Evolutionary conservation across 495 filamentous ascomycete species (phyloP), one percentile per base, ranked within the genome.

Genomic region (Letharia lupina): DNA sequence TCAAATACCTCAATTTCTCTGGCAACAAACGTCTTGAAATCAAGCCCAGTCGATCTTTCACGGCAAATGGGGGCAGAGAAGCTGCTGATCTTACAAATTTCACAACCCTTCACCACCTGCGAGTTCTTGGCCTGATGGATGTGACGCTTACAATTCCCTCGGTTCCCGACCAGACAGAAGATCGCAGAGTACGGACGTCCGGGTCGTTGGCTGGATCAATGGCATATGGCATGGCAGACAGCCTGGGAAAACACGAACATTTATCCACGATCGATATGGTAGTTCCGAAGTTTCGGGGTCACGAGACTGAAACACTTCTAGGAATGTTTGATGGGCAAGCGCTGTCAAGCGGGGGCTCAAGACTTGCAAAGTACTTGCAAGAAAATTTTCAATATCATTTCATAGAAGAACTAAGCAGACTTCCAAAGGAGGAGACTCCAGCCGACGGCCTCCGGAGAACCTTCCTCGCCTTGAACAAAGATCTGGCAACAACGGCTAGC

Each of bases 1-100:
- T 99, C 65, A 90, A 91, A 67, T 98, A 95, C 71, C 87, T 99
- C 66, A 99, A 97, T 71, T 84, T 99, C 67, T 97, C 93, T 10
- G 94, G 95, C 35, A 99, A 99, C 79, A 95, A 96, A 75, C 87
- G 93, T 41, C 76, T 99, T 50, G 95, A 99, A 76, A 99, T 99
- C 76, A 98, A 98, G 74, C 89, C 90, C 0, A 91, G 88, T 70
- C 83, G 84, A 64, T 76, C 80, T 42, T 76, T 77, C 59, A 72
- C 79, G 6, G 77, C 79, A 31, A 84, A 81, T 70, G 85, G 82
- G 52, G 73, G 67, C 31, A 69, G 71, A 69, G 78, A 80, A 50
- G 73, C 65, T 57, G 86, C 86, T 67, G 89, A 95, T 72, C 83
- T 96, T 63, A 96, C 93, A 4, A 93, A 96, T 72, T 99, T 99